Conservation (phyloP, 192 early-diverging fungal species). For the Rhizophagus sp. region DNA sequence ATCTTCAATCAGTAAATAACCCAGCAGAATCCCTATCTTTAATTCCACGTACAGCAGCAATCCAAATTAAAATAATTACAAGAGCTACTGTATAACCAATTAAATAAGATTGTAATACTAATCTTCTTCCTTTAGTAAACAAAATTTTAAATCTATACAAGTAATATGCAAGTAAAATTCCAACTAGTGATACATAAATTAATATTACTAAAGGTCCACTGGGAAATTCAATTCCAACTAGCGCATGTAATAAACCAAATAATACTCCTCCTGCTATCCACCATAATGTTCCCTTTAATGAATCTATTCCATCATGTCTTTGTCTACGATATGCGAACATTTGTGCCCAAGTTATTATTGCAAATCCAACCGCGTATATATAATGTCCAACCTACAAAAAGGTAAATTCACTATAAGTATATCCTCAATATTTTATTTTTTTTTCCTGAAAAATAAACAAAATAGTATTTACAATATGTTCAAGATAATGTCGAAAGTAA, state of each 20-base stretch:
- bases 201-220: conserved; percentile 40
- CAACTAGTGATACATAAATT: conserved; percentile 38
- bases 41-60: conserved; percentile 37
- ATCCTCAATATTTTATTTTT: neutral
- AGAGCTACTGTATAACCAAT: conserved; percentile 37
- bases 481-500: neutral
- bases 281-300: neutral
- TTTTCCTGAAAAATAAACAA: neutral
- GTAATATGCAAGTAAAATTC: conserved; percentile 13
- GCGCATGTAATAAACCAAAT: conserved; percentile 38
- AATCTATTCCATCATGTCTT: conserved; percentile 24
- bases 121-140: conserved; percentile 40
- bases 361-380: neutral
- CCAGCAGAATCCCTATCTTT: conserved; percentile 34
- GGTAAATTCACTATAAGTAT: neutral
- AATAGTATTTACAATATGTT: conserved; percentile 6
- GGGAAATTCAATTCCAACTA: conserved; percentile 45
- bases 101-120: conserved; percentile 46
- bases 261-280: conserved; percentile 36
- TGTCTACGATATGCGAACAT: conserved; percentile 22
- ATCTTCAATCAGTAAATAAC: neutral
- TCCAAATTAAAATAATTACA: conserved; percentile 43
- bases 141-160: conserved; percentile 29
- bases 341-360: neutral
- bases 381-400: neutral